Base-by-base conservation (phyloP, 306 rosid species). In the Geum urbanum region DNA sequence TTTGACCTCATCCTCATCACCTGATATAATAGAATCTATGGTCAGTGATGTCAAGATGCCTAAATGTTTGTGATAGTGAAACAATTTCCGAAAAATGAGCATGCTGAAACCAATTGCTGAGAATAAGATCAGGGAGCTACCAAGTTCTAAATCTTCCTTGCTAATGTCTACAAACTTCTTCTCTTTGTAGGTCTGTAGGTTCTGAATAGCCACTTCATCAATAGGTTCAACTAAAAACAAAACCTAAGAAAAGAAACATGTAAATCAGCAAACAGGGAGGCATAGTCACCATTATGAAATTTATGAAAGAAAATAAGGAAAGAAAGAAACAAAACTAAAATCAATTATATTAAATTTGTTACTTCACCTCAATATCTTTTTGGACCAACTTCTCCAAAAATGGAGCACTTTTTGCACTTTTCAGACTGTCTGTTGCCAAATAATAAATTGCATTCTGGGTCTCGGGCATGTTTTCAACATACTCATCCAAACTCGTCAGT, bases 141-240 rank as follows among this genome's bases (percentile, higher is more conserved):
- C 99, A 72, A 95, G 79, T 78, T 95, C 99, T 67, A 95, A 80
- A 77, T 95, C 99, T 65, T 95, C 99, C 86, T 95, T 95, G 91
- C 99, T 95, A 70, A 95, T 95, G 77, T 91, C 99, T 81, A 95
- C 96, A 84, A 95, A 95, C 70, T 89, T 91, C 78, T 95, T 91
- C 78, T 95, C 99, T 79, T 91, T 95, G 84, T 82, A 95, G 52
- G 97, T 95, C 66, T 91, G 97, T 69, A 95, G 83, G 80, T 95
- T 91, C 88, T 95, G 99, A 81, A 95, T 91, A 19, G 97, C 92
- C 77, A 95, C 99, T 79, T 95, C 99, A 61, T 95, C 99, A 66
- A 95, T 89, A 11, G 99, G 97, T 71, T 95, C 99, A 71, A 95
- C 79, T 81, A 91, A 86, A 82, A 89, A 95, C 69, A 95, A 86